These are phyloP conservation scores for Mrakia blollopis DNA, from an alignment of 768 basidiomycete species.

Conservation along the genomic window DNA sequence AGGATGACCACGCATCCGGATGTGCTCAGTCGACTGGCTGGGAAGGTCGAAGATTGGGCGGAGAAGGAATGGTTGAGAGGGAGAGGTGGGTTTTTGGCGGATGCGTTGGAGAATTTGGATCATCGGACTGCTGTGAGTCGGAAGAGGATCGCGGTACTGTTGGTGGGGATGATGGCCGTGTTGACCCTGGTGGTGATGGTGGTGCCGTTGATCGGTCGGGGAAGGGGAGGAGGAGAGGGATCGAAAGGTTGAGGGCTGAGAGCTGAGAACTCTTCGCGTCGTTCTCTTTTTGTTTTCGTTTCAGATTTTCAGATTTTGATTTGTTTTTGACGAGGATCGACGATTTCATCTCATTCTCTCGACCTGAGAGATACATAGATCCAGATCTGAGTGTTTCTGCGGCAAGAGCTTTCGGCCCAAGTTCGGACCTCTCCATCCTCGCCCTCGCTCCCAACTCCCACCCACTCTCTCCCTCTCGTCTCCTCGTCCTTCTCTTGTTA, in stretches of 20 bases:
- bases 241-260: not conserved
- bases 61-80: not conserved
- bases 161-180: not conserved
- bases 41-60: not conserved
- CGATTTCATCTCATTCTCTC: too few species aligned
- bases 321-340: too few species aligned
- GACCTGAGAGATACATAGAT: too few species aligned
- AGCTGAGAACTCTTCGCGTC: too few species aligned
- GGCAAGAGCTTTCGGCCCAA: too few species aligned
- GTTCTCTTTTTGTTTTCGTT: too few species aligned
- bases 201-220: not conserved
- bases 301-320: too few species aligned
- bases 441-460: not conserved
- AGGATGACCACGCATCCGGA: not conserved
- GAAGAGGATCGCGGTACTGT: not conserved
- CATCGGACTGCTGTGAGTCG: constrained; percentile 1
- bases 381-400: too few species aligned
- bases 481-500: not conserved
- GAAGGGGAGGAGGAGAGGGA: not conserved
- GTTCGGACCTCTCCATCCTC: not conserved
- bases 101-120: constrained; percentile 7
- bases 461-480: not conserved
- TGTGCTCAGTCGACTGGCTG: not conserved
- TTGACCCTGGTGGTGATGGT: not conserved
- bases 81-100: not conserved